These are phyloP conservation scores for Rhodotorula sp. DNA, from an alignment of 1,284 basidiomycete genomes.

Conservation along the genomic window DNA sequence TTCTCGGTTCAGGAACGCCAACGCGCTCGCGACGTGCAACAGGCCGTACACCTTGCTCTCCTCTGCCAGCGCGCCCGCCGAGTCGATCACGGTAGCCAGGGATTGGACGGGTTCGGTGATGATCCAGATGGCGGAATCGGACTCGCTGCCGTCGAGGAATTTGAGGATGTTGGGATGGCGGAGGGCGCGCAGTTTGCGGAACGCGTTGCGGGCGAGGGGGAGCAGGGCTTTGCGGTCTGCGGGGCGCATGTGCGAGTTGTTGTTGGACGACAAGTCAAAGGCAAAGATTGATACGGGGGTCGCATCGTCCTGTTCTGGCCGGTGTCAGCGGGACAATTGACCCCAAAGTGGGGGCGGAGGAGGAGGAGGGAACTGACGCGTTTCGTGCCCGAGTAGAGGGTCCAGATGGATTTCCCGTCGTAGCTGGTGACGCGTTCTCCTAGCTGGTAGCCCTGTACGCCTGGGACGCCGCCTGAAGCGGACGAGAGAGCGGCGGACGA, in stretches of 20 bases:
- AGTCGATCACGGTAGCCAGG: slow-evolving; percentile 52
- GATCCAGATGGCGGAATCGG: slow-evolving; percentile 82
- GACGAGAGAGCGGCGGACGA: slow-evolving; percentile 25
- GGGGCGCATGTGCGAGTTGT: slow-evolving; percentile 58
- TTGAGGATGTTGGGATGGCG: slow-evolving; percentile 95
- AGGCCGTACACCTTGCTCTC: slow-evolving; percentile 36
- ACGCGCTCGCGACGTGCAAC: slow-evolving; percentile 64
- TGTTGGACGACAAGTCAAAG: slow-evolving; percentile 49
- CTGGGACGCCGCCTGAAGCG: slow-evolving; percentile 36
- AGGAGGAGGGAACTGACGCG: slow-evolving; percentile 59
- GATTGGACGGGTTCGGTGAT: slow-evolving; percentile 91
- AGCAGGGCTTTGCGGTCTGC: slow-evolving; percentile 59
- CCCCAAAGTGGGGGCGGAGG: neutral
- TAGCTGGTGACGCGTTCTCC: slow-evolving; percentile 70
- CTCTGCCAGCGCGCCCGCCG: slow-evolving; percentile 3
- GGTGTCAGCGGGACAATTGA: neutral
- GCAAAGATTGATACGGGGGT: slow-evolving; percentile 82
- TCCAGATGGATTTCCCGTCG: slow-evolving; percentile 73
- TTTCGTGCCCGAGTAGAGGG: slow-evolving; percentile 81
- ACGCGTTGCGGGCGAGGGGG: slow-evolving; percentile 82
- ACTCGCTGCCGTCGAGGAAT: slow-evolving; percentile 75
- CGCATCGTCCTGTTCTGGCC: slow-evolving; percentile 71
- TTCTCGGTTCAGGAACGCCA: slow-evolving; percentile 83
- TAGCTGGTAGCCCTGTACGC: slow-evolving; percentile 62
- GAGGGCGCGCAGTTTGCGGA: slow-evolving; percentile 85